Percentiles rank a stretch among this genome's conserved stretches.
These are phyloP conservation scores for Guadua angustifolia DNA, from an alignment of 176 grass and related monocot genomes.

Conservation along the genomic window DNA sequence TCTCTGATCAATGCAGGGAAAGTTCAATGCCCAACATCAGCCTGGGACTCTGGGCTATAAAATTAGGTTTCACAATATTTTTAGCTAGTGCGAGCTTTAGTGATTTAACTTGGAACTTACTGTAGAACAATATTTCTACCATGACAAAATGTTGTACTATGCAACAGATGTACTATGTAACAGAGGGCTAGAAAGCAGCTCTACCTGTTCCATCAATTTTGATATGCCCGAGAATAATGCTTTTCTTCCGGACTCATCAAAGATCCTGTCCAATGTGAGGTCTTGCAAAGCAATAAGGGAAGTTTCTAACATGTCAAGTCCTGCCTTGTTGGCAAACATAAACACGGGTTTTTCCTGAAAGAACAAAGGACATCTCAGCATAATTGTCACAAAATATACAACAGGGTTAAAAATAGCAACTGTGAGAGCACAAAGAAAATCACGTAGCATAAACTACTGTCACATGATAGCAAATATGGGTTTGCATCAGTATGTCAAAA, in stretches of 20 bases:
- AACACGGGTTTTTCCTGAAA: slow-evolving; percentile 73
- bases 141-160: background rate
- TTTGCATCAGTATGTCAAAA: background rate
- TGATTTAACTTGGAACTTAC: background rate
- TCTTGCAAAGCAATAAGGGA: slow-evolving; percentile 90
- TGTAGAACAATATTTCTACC: background rate
- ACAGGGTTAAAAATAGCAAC: background rate
- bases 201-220: slow-evolving; percentile 91
- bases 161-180: background rate
- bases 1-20: no score
- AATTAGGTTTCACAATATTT: background rate
- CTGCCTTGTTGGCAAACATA: slow-evolving; percentile 89
- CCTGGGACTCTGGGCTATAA: no score
- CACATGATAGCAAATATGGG: background rate
- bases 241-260: slow-evolving; percentile 78
- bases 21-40: no score
- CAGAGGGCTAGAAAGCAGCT: background rate
- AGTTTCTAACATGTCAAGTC: slow-evolving; percentile 96
- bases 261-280: slow-evolving; percentile 88
- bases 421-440: background rate
- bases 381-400: slow-evolving; percentile 1
- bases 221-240: slow-evolving; percentile 64
- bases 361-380: background rate
- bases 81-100: background rate
- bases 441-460: no score